Conservation (phyloP, 2,329 filamentous ascomycete genomes). For the Alternaria incomplexa region DNA sequence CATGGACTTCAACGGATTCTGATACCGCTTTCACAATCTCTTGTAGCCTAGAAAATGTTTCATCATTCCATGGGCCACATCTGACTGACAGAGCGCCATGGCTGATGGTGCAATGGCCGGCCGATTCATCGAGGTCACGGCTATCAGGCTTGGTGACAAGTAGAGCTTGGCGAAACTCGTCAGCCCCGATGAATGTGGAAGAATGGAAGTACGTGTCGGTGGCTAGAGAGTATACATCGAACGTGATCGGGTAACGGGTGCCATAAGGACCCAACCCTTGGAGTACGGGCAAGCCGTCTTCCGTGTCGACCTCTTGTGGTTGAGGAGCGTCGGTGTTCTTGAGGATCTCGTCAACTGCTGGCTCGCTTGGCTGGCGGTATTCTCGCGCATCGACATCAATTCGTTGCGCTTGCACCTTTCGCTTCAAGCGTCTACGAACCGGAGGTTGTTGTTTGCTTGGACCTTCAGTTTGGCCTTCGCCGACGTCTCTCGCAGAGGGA, state of each 20-base stretch:
- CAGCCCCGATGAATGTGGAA: conserved; percentile 64
- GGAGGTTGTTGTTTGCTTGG: neutral
- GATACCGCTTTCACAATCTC: conserved; percentile 17
- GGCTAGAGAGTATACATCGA: conserved; percentile 58
- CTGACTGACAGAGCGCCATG: conserved; percentile 44
- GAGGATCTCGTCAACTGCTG: conserved; percentile 28
- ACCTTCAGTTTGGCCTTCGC: conserved; percentile 7
- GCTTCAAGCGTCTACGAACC: conserved; percentile 29
- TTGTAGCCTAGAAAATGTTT: conserved; percentile 53
- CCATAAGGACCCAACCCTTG: conserved; percentile 58
- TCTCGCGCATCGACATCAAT: conserved; percentile 55
- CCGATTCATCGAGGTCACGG: conserved; percentile 53
- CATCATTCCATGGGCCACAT: conserved; percentile 64
- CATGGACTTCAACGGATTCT: neutral
- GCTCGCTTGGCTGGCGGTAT: conserved; percentile 54
- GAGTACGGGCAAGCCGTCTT: conserved; percentile 20
- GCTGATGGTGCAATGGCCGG: conserved; percentile 49
- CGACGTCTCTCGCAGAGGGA: conserved; percentile 23
- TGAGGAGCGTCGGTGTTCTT: neutral
- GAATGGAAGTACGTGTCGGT: conserved; percentile 62
- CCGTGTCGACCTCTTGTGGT: conserved; percentile 7
- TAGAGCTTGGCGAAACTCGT: conserved; percentile 58
- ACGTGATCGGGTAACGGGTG: conserved; percentile 59
- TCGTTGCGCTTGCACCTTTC: conserved; percentile 52
- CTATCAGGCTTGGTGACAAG: neutral